These are phyloP conservation scores for Metschnikowia proteae DNA, from an alignment of 805 yeast genomes.

Conservation along the genomic window DNA sequence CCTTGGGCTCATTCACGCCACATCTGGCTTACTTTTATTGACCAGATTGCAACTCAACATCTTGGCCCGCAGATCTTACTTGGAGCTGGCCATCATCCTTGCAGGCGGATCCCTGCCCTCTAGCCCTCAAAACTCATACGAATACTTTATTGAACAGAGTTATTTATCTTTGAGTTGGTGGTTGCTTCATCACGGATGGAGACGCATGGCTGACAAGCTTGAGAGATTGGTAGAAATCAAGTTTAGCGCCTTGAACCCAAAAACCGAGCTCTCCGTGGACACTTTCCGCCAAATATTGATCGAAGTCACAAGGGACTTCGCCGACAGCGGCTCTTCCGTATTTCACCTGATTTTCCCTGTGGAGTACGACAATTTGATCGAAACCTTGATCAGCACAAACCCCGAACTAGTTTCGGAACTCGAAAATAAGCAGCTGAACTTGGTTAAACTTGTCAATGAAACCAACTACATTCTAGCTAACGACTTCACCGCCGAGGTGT, in stretches of 20 bases:
- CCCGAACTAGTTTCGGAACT: constrained; percentile 38
- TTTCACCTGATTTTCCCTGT: constrained; percentile 34
- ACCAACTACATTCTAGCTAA: constrained; percentile 40
- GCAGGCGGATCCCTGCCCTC: constrained; percentile 46
- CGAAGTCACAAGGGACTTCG: constrained; percentile 22
- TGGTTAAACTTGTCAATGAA: constrained; percentile 42
- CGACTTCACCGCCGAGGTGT: constrained; percentile 28
- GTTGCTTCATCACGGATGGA: constrained; percentile 86
- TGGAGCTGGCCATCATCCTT: constrained; percentile 70
- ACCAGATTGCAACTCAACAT: constrained; percentile 85
- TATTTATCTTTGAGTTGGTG: constrained; percentile 91
- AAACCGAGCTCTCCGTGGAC: constrained; percentile 61
- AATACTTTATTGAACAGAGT: constrained; percentile 69
- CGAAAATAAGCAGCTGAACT: constrained; percentile 34
- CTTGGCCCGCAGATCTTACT: constrained; percentile 79
- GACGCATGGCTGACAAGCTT: constrained; percentile 48
- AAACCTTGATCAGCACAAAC: constrained; percentile 47
- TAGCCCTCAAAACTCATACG: constrained; percentile 25
- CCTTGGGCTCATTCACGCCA: constrained; percentile 64
- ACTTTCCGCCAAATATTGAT: constrained; percentile 48
- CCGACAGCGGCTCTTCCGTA: constrained; percentile 15
- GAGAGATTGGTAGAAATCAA: constrained; percentile 54
- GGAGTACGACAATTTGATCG: constrained; percentile 36
- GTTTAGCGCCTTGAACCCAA: constrained; percentile 64
- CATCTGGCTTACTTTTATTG: constrained; percentile 67